These are phyloP conservation scores for Biscogniauxia marginata DNA, from an alignment of 2,329 filamentous ascomycete genomes.

Conservation along the genomic window DNA sequence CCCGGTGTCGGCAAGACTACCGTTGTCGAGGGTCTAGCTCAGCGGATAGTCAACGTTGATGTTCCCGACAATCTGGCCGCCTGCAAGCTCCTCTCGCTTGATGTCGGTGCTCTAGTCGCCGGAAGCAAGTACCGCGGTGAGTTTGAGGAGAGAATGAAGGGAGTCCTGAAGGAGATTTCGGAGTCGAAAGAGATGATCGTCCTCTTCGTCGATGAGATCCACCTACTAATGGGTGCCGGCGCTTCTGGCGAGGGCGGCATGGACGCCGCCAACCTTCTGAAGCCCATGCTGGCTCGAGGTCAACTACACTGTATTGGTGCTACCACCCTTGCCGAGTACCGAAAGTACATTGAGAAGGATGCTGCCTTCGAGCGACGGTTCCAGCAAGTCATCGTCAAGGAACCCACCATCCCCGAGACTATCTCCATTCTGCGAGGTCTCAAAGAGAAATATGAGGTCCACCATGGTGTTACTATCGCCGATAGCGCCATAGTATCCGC, in stretches of 20 bases:
- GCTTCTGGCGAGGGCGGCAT: conserved; percentile 94
- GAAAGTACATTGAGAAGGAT: conserved; percentile 99
- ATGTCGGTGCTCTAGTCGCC: conserved; percentile 91
- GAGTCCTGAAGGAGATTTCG: conserved; percentile 93
- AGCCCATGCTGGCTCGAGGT: conserved; percentile 95
- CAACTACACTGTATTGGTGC: conserved; percentile 98
- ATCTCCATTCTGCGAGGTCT: conserved; percentile 97
- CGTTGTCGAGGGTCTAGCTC: conserved; percentile 92
- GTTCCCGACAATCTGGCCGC: conserved; percentile 92
- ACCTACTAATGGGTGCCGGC: conserved; percentile 96
- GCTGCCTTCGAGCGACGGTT: conserved; percentile 97
- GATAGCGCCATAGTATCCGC: conserved; percentile 90
- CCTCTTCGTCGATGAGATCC: conserved; percentile 97
- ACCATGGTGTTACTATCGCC: conserved; percentile 95
- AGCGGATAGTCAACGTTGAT: conserved; percentile 94
- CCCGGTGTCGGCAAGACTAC: conserved; percentile 98
- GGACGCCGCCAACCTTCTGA: conserved; percentile 96
- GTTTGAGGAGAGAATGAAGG: conserved; percentile 99
- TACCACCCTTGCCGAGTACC: conserved; percentile 91
- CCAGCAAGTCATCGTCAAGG: conserved; percentile 96
- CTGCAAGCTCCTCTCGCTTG: conserved; percentile 90
- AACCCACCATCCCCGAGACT: conserved; percentile 84
- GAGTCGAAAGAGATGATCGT: conserved; percentile 96
- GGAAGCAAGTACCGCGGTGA: conserved; percentile 98
- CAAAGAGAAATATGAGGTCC: conserved; percentile 97